Base-by-base conservation (phyloP, 23 red algal genomes). In the Gracilaria domingensis region DNA sequence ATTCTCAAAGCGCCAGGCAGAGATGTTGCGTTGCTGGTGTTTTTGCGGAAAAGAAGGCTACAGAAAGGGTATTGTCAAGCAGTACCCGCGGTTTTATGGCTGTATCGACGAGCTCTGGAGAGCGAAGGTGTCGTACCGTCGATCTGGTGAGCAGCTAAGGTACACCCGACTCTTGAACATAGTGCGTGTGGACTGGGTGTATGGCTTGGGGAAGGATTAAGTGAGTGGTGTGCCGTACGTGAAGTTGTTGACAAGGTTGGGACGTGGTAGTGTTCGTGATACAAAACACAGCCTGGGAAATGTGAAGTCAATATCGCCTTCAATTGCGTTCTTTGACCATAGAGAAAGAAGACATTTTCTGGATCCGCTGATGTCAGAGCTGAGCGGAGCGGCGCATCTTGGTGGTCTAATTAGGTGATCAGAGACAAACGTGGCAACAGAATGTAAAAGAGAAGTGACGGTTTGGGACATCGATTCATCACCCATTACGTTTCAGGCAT, bases 111-210 rank as follows among this genome's bases (percentile, higher is more conserved):
- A 45, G n/a, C 33, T 54, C 58, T 29, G 76, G 48, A 80, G 32
- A 55, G 44, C 54, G 4, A 58, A 20, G 33, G 14, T 56, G 7
- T 23, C 76, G 23, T 54, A 80, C 44, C 42, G 76, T 12, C 5
- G 25, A 60, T 49, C 76, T 30, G 20, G 49, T 13, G 48, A 80
- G 48, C 48, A 80, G n/a, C 48, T 80, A 1, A 58, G 16, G 9
- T 47, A 24, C n/a, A 48, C 24, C 5, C 3, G 21, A 60, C 3
- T 24, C 24, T 26, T 26, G 3, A 35, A 80, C n/a, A 20, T 60
- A 3, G 48, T 38, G 20, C 47, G 76, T 59, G 76, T 80, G 20
- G 30, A 80, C 48, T 80, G 76, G 76, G 34, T 80, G 48, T 58
- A 80, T 48, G 45, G 76, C 14, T 49, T 80, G 24, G 9, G 48